Evolutionary conservation across 164 flowering plant genomes (phyloP), one percentile per base, ranked within the genome.

Genomic region (Tinospora cordifolia): DNA sequence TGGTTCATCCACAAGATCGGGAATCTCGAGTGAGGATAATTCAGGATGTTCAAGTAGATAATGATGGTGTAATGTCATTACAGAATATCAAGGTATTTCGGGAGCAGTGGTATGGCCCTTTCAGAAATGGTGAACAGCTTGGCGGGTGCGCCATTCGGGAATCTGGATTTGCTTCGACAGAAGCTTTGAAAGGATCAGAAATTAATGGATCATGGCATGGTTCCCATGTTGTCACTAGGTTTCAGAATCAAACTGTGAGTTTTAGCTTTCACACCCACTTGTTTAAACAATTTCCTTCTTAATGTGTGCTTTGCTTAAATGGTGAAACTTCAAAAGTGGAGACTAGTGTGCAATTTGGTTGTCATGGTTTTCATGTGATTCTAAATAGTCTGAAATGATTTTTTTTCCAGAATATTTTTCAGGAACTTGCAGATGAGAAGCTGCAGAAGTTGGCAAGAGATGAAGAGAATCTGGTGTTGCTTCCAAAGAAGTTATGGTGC

Each of bases 61-160:
- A 79, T 34, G n/a, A 79, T 34, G n/a, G 63, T 9, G 72, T 63
- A 69, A 44, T 80, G 39, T 72, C 65, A 26, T 68, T 90, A 75
- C 67, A 76, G 69, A 72, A 70, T 38, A 74, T 92, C 25, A 81
- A 67, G 71, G 93, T 94, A 3, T 94, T 90, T 60, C 65, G 87
- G 40, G 97, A 92, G 84, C 97, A 87, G 68, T 92, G 97, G 97
- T 90, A 89, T 79, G 99, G 99, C 7, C 97, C 97, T 6, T 94
- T 88, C 77, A 88, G 91, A 75, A 84, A 94, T 75, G 99, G 97
- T 9, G 97, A 94, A 27, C 91, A 87, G 69, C 79, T 90, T 11
- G 99, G 99, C 69, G 98, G 97, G 22, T 94, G 98, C 76, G 81
- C 96, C 19, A 87, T 94, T 67, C 85, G 86, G 13, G 96, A 91